Base-by-base conservation (phyloP, 495 filamentous ascomycete species). In the Aspergillus taichungensis region DNA sequence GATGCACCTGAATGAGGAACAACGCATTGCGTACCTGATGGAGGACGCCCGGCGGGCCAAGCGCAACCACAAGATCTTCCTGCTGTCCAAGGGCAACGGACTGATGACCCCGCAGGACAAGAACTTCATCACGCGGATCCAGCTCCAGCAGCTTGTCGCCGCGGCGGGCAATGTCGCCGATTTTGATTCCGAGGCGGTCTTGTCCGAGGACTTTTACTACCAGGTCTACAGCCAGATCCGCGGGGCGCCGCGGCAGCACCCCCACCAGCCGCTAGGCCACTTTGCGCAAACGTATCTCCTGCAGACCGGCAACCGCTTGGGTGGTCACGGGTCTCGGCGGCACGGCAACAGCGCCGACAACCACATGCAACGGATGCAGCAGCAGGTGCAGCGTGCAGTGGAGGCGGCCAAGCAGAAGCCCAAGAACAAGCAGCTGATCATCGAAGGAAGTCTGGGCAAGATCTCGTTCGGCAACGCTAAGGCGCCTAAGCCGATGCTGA, bases 61-160 rank as follows among this genome's bases (percentile, higher is more conserved):
- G 68, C 81, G 92, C 29, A 97, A 97, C 59, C 91, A 97, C 71
- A 99, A 99, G 70, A 99, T 99, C 43, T 88, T 86, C 55, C 76
- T 92, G 18, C 70, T 99, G 18, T 94, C 94, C 6, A 86, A 83
- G 54, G 90, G 94, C 55, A 97, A 99, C 57, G 94, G 92, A 24
- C 62, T 99, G 44, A 99, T 99, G 92, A 97, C 94, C 13, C 94
- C 94, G 3, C 88, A 95, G 58, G 92, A 99, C 65, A 99, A 99
- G 74, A 99, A 96, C 57, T 99, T 96, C 60, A 92, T 99, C 46
- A 96, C 94, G 8, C 80, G 94, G 10, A 97, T 99, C 42, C 92
- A 99, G 58, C 74, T 99, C 33, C 94, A 97, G 61, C 94, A 97
- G 55, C 77, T 99, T 24, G 87, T 99, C 36, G 80, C 89, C 5